Percentiles rank a stretch among this genome's conserved stretches.
These are phyloP conservation scores for Metschnikowia cubensis DNA, from an alignment of 805 yeast genomes.

Conservation along the genomic window DNA sequence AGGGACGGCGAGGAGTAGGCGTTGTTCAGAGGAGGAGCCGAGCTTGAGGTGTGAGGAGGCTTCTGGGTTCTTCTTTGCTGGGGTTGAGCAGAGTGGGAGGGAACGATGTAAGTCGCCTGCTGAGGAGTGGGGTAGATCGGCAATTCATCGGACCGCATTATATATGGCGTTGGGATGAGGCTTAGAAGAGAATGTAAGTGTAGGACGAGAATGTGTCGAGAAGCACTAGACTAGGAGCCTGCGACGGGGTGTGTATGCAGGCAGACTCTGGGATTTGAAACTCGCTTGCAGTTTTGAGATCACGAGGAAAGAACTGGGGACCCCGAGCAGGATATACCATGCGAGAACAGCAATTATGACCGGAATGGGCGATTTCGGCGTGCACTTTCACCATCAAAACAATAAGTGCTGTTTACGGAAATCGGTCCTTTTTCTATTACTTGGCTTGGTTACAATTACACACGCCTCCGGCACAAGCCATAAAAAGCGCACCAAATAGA, in stretches of 20 bases:
- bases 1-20: not conserved
- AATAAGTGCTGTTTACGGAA: not conserved
- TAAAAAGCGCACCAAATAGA: not conserved
- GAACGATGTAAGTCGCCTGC: slow-evolving; percentile 30
- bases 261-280: not conserved
- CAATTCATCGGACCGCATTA: slow-evolving; percentile 30
- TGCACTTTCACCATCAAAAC: not conserved
- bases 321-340: not conserved
- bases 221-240: not conserved
- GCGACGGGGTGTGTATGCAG: not conserved
- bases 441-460: not conserved
- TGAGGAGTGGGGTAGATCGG: slow-evolving; percentile 46
- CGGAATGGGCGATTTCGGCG: not conserved
- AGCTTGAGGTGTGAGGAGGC: slow-evolving; percentile 8
- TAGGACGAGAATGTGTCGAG: slow-evolving; percentile 2
- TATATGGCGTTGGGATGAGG: not conserved
- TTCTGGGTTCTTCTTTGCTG: slow-evolving; percentile 2
- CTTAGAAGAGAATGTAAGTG: not conserved
- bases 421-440: not conserved
- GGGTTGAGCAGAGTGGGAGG: slow-evolving; percentile 8
- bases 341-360: not conserved
- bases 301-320: not conserved
- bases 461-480: not conserved
- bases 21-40: slow-evolving; percentile 7
- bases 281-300: not conserved